phyloP scores from a whole-genome alignment of 1,284 basidiomycete genomes.

The Tylopilus orsonianus region DNA sequence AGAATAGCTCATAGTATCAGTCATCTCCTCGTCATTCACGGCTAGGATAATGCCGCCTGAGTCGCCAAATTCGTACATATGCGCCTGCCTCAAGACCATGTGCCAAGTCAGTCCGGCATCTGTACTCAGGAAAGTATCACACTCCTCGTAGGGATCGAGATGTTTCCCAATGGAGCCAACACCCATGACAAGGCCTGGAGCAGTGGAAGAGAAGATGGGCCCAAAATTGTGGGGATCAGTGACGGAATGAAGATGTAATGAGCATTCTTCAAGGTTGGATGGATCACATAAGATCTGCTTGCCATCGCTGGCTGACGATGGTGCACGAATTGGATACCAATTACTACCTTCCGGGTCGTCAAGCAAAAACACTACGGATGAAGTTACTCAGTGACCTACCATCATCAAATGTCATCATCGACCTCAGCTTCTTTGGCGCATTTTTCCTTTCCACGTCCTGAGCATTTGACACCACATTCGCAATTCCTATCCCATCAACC shows the following conservation, averaged over 20 bases:
- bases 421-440: slow-evolving; percentile 67
- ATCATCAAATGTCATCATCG: slow-evolving; percentile 89
- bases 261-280: slow-evolving; percentile 60
- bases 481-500: slow-evolving; percentile 91
- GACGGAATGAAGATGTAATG: slow-evolving; percentile 90
- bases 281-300: slow-evolving; percentile 63
- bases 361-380: neutral
- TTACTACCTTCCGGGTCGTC: slow-evolving; percentile 50
- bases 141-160: slow-evolving; percentile 80
- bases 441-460: slow-evolving; percentile 74
- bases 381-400: too few relatives aligned
- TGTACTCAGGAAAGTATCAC: slow-evolving; percentile 90
- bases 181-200: slow-evolving; percentile 93
- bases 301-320: slow-evolving; percentile 60
- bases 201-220: slow-evolving; percentile 89
- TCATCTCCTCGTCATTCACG: slow-evolving; percentile 85
- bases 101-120: slow-evolving; percentile 89
- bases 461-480: slow-evolving; percentile 84
- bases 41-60: slow-evolving; percentile 82
- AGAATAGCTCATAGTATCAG: slow-evolving; percentile 78
- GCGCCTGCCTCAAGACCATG: slow-evolving; percentile 76
- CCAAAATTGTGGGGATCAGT: slow-evolving; percentile 92
- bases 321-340: slow-evolving; percentile 75
- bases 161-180: slow-evolving; percentile 84
- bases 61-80: slow-evolving; percentile 97